Conservation (phyloP, 768 basidiomycete species). For the Zangia roseola region DNA sequence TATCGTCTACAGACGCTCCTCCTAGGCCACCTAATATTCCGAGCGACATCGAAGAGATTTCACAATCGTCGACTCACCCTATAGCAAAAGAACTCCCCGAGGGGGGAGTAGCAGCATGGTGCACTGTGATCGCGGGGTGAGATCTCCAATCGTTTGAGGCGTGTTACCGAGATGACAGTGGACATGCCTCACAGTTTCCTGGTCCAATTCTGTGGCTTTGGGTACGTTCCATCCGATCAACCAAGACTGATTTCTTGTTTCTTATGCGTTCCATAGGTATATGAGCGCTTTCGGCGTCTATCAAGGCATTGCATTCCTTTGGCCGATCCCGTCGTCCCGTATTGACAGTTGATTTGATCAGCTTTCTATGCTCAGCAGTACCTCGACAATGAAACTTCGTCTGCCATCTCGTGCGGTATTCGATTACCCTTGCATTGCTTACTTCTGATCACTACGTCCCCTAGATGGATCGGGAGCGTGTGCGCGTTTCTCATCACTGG, state of each 20-base stretch:
- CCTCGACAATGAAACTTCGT: too few species aligned
- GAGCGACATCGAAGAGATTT: too few species aligned
- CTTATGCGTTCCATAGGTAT: slow-evolving; percentile 15
- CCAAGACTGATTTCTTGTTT: neutral
- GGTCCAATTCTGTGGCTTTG: slow-evolving; percentile 26
- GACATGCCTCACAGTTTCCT: slow-evolving; percentile 20
- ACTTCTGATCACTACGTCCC: neutral
- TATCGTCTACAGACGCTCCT: too few species aligned
- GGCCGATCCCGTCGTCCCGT: neutral
- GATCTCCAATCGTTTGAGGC: neutral
- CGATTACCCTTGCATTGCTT: too few species aligned
- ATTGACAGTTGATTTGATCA: slow-evolving; percentile 2
- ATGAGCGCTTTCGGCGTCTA: slow-evolving; percentile 27
- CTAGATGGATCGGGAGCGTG: slow-evolving; percentile 30
- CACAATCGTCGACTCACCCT: too few species aligned
- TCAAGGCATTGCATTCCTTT: slow-evolving; percentile 17
- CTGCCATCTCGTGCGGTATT: slow-evolving; percentile 19
- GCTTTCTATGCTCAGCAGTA: slow-evolving; percentile 19
- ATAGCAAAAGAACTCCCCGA: too few species aligned
- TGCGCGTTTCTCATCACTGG: slow-evolving; percentile 14
- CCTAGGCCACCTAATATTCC: too few species aligned
- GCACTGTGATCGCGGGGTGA: slow-evolving; percentile 27
- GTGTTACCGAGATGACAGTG: neutral
- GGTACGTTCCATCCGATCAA: slow-evolving; percentile 6
- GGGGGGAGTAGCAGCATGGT: slow-evolving; percentile 17